Percentiles rank a stretch among this genome's conserved stretches.
Evolutionary conservation across 352 stramenopile species (phyloP).

Genomic region (Phytophthora niederhauseri): DNA sequence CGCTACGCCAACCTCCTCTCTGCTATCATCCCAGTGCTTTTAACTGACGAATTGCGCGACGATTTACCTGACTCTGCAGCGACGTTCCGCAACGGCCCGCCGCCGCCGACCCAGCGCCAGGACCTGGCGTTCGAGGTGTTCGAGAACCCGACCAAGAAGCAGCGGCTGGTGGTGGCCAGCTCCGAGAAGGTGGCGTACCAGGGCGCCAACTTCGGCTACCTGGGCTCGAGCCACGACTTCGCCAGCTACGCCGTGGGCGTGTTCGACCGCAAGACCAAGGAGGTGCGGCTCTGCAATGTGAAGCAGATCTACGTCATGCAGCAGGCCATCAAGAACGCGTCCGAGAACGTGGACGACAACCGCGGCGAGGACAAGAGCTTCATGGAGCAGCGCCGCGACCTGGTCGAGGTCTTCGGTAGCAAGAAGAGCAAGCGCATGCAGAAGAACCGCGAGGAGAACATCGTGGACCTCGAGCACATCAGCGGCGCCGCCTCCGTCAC

Average conservation of each 20-base stretch:
- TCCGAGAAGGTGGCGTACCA: slow-evolving; percentile 86
- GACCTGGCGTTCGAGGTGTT: slow-evolving; percentile 83
- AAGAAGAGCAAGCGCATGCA: slow-evolving; percentile 90
- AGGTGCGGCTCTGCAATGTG: slow-evolving; percentile 81
- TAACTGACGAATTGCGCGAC: not conserved
- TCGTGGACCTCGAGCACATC: slow-evolving; percentile 81
- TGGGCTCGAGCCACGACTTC: slow-evolving; percentile 71
- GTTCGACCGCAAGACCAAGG: slow-evolving; percentile 75
- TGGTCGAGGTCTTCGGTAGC: slow-evolving; percentile 80
- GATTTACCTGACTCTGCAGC: slow-evolving; percentile 37
- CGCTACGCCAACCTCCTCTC: slow-evolving; percentile 23
- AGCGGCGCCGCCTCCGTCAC: slow-evolving; percentile 69
- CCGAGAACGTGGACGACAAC: slow-evolving; percentile 74
- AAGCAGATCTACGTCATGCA: slow-evolving; percentile 89
- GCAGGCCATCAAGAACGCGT: slow-evolving; percentile 74
- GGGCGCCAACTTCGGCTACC: slow-evolving; percentile 86
- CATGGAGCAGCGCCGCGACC: slow-evolving; percentile 72
- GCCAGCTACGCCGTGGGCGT: slow-evolving; percentile 78
- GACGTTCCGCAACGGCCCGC: slow-evolving; percentile 83
- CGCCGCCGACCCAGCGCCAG: slow-evolving; percentile 55
- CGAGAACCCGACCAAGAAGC: slow-evolving; percentile 82
- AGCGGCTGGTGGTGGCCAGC: slow-evolving; percentile 77
- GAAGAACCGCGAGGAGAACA: slow-evolving; percentile 82
- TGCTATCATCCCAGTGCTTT: no score
- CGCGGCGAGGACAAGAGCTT: slow-evolving; percentile 61